These are phyloP conservation scores for Lodderomyces jiufengensis DNA, from an alignment of 1,139 yeast genomes.

Conservation along the genomic window DNA sequence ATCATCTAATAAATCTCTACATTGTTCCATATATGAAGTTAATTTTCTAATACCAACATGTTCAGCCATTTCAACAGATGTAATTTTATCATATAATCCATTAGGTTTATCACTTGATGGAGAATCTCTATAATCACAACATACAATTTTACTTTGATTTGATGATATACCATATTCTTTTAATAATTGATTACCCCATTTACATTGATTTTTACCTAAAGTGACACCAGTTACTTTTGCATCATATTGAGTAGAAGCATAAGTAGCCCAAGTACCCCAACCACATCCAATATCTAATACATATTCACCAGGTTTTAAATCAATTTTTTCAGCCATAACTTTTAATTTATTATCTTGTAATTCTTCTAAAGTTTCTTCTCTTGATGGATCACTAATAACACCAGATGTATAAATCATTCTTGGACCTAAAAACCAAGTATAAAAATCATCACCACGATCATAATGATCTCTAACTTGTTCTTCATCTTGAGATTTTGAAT, in stretches of 20 bases:
- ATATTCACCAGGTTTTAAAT: constrained; percentile 65
- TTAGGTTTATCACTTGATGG: constrained; percentile 58
- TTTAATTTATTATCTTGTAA: constrained; percentile 88
- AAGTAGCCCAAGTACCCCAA: constrained; percentile 92
- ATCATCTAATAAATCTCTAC: constrained; percentile 82
- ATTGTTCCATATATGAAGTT: constrained; percentile 70
- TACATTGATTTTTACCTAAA: constrained; percentile 85
- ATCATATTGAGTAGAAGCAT: constrained; percentile 77
- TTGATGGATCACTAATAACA: constrained; percentile 65
- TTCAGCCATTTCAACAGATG: constrained; percentile 94
- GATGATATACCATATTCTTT: constrained; percentile 62
- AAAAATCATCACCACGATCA: constrained; percentile 95
- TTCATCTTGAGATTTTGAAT: constrained; percentile 90
- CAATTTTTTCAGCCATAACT: constrained; percentile 84
- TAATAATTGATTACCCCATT: constrained; percentile 78
- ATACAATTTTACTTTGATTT: constrained; percentile 72
- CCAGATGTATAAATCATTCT: constrained; percentile 95
- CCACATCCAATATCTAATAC: constrained; percentile 91
- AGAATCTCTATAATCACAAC: constrained; percentile 88
- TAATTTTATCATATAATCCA: constrained; percentile 80
- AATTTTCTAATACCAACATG: constrained; percentile 93
- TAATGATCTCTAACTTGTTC: constrained; percentile 95
- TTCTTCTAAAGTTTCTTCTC: constrained; percentile 78
- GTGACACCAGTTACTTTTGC: constrained; percentile 90
- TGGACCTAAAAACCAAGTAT: constrained; percentile 91